A percentile compares a stretch with the other conserved stretches of the same genome.
Conservation (phyloP, 768 basidiomycete species). For the Leccinum barrowsii region DNA sequence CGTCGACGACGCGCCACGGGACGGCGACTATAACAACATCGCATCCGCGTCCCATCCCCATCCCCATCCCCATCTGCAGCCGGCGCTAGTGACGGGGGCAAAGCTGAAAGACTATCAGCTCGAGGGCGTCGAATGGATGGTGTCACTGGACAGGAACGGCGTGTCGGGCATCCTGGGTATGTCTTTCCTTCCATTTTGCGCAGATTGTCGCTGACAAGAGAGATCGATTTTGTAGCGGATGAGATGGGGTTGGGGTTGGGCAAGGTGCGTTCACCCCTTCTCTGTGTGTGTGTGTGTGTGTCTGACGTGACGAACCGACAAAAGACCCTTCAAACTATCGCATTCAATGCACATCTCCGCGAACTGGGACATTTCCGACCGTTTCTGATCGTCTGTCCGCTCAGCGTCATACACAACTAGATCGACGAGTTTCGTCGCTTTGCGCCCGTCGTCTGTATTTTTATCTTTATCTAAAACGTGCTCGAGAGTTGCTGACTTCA, state of each 20-base stretch:
- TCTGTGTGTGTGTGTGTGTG: neutral
- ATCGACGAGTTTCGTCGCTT: slow-evolving; percentile 79
- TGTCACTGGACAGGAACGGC: slow-evolving; percentile 79
- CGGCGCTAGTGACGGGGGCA: slow-evolving; percentile 77
- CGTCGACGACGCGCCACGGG: too few species aligned
- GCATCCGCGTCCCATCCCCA: too few species aligned
- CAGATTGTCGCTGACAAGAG: slow-evolving; percentile 7
- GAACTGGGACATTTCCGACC: slow-evolving; percentile 66
- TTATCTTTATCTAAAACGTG: neutral
- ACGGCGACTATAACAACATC: too few species aligned
- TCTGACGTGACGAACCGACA: neutral
- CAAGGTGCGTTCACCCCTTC: slow-evolving; percentile 44
- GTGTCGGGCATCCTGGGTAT: slow-evolving; percentile 75
- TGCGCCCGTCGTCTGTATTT: slow-evolving; percentile 64
- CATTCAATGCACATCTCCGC: slow-evolving; percentile 88
- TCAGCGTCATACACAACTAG: slow-evolving; percentile 94
- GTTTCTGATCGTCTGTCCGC: slow-evolving; percentile 87
- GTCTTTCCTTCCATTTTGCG: slow-evolving; percentile 20
- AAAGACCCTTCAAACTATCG: slow-evolving; percentile 92
- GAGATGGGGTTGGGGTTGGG: slow-evolving; percentile 98
- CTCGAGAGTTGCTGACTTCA: neutral
- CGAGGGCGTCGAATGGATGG: slow-evolving; percentile 95
- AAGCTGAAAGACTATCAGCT: slow-evolving; percentile 88
- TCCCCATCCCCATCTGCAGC: too few species aligned
- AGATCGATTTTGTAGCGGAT: slow-evolving; percentile 57